These are phyloP conservation scores for Trypanosoma platydactyli DNA, from an alignment of 208 protist species.

Conservation along the genomic window DNA sequence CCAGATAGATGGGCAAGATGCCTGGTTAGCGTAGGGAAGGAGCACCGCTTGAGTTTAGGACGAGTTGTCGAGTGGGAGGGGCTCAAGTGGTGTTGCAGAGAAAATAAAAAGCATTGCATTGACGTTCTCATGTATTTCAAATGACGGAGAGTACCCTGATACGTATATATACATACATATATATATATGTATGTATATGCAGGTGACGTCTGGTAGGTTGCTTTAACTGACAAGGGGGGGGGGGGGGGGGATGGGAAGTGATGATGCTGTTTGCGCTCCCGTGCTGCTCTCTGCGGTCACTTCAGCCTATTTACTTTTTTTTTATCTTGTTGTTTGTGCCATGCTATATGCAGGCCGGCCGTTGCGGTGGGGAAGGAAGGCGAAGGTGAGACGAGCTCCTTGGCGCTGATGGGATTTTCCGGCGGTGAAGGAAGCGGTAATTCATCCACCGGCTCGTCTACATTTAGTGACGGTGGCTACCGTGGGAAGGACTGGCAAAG, in stretches of 20 bases:
- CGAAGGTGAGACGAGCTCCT: background rate
- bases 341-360: background rate
- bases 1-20: no score
- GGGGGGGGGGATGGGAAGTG: background rate
- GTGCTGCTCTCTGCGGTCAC: background rate
- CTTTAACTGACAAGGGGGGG: no score
- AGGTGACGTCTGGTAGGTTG: no score
- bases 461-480: conserved; percentile 16
- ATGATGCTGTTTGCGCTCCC: background rate
- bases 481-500: conserved; percentile 3
- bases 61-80: no score
- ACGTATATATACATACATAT: conserved; percentile 25
- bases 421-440: background rate
- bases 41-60: no score
- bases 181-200: conserved; percentile 3
- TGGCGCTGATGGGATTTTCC: conserved; percentile 1
- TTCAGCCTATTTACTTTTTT: background rate
- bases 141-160: background rate
- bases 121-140: no score
- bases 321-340: conserved; percentile 16
- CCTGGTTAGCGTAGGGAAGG: no score
- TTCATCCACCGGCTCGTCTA: background rate
- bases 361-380: conserved; percentile 7
- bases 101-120: no score
- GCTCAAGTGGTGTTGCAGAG: no score